A percentile compares a stretch with the other conserved stretches of the same genome.
Conservation (phyloP, 2,329 filamentous ascomycete genomes). For the Nemania sp. region DNA sequence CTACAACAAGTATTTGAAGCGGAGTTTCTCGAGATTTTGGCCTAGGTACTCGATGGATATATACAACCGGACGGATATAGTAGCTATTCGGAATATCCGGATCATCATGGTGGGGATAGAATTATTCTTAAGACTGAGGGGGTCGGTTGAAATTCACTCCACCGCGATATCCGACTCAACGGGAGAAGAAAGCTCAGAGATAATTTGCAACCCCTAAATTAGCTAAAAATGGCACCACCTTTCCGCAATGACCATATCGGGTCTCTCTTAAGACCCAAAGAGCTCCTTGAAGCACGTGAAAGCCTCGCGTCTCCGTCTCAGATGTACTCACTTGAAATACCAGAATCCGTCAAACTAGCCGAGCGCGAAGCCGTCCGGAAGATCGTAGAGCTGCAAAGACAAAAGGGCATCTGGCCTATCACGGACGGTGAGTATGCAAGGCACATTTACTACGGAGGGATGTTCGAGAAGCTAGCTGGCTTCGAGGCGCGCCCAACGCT, state of each 20-base stretch:
- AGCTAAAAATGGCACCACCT: slow-evolving; percentile 56
- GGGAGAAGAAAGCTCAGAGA: background rate
- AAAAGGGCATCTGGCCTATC: slow-evolving; percentile 71
- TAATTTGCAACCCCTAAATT: background rate
- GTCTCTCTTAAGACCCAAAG: slow-evolving; percentile 74
- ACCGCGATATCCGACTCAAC: background rate
- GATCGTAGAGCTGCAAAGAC: slow-evolving; percentile 73
- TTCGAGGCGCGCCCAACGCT: slow-evolving; percentile 67
- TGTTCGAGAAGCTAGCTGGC: slow-evolving; percentile 61
- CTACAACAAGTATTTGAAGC: background rate
- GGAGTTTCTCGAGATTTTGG: background rate
- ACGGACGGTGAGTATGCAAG: slow-evolving; percentile 77
- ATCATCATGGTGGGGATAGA: slow-evolving; percentile 13
- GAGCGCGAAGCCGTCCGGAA: slow-evolving; percentile 74
- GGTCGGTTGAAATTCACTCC: background rate
- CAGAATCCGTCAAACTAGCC: slow-evolving; percentile 57
- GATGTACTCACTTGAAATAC: slow-evolving; percentile 49
- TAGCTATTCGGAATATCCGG: slow-evolving; percentile 17
- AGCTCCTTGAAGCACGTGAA: slow-evolving; percentile 70
- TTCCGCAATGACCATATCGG: slow-evolving; percentile 81
- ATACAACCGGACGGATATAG: background rate
- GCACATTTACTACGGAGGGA: slow-evolving; percentile 62
- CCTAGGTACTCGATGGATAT: background rate
- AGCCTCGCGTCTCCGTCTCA: slow-evolving; percentile 59
- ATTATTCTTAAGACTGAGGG: slow-evolving; percentile 8